Evolutionary conservation across 2,329 filamentous ascomycete species (phyloP), one percentile per base, ranked within the genome.

Genomic region (Epichloe gansuensis): DNA sequence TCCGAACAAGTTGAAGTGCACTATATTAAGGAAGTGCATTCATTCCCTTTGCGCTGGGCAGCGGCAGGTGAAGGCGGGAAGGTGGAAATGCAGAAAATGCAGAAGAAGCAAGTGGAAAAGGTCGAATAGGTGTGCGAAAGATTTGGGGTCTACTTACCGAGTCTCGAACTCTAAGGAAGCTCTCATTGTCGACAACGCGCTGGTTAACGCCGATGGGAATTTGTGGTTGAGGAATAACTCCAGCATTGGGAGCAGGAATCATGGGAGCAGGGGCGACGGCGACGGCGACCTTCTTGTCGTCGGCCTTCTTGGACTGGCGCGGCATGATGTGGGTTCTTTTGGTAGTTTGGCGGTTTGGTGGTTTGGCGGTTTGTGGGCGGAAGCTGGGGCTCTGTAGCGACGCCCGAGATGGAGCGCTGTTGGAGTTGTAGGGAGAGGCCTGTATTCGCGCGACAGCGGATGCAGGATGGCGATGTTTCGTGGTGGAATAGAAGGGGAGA

Each of bases 91-190:
- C n/a, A n/a, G n/a, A n/a, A n/a, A n/a, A n/a, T n/a, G n/a, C n/a
- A n/a, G n/a, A n/a, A n/a, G n/a, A 31, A 31, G 11, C 28, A 44
- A 42, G 17, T 39, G 39, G 23, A 38, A 21, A 4, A 4, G 15
- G 52, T 51, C 53, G 51, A 37, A 41, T 43, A 48, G 51, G 55
- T 46, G 54, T 41, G 54, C 56, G 51, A 55, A 48, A 17, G 46
- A 17, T 17, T 7, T n/a, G 52, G 37, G n/a, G 5, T 43, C 51
- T 54, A 72, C 86, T 78, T 83, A 94, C 89, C 66, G 82, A 84
- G 67, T 94, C 88, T 63, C 88, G 81, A 48, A 90, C 88, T 64
- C 84, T 78, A 55, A 88, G 78, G 67, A 91, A 91, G 67, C 88
- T 85, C 54, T 88, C 84, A 53, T 86, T 76, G 56, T 88, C 81